Evolutionary conservation across 2,329 filamentous ascomycete species (phyloP).

Genomic region (Hypoxylon sp.): DNA sequence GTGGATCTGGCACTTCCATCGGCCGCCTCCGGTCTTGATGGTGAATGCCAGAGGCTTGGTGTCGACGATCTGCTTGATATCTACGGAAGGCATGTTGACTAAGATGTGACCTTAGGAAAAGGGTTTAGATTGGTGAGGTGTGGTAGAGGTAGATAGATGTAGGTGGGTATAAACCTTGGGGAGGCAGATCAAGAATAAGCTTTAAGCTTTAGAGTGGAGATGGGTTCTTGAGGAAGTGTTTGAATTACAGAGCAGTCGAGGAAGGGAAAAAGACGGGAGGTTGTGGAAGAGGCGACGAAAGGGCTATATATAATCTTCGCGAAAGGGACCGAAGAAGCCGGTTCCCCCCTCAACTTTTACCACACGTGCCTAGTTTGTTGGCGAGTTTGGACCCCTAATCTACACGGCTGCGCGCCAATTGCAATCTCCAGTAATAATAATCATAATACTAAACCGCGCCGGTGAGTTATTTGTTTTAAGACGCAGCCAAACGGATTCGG

Average conservation of each 20-base stretch:
- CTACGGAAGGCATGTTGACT: slow-evolving; percentile 51
- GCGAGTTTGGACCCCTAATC: slow-evolving; percentile 33
- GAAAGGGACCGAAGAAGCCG: slow-evolving; percentile 35
- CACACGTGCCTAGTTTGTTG: slow-evolving; percentile 18
- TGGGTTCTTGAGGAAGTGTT: slow-evolving; percentile 30
- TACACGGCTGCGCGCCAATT: slow-evolving; percentile 10
- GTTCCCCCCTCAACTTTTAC: slow-evolving; percentile 4
- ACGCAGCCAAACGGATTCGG: slow-evolving; percentile 40
- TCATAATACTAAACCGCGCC: slow-evolving; percentile 32
- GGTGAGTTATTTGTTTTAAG: slow-evolving; percentile 43
- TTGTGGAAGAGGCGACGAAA: slow-evolving; percentile 24
- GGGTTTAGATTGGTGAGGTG: background rate
- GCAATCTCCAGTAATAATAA: slow-evolving; percentile 38
- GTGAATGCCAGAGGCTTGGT: slow-evolving; percentile 53
- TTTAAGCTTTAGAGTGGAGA: slow-evolving; percentile 31
- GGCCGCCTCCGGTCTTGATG: slow-evolving; percentile 52
- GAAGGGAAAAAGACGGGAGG: slow-evolving; percentile 4
- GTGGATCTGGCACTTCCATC: slow-evolving; percentile 54
- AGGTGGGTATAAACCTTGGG: background rate
- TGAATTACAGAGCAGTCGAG: slow-evolving; percentile 29
- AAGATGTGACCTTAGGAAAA: slow-evolving; percentile 1
- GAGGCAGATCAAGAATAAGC: slow-evolving; percentile 16
- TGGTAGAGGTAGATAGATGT: slow-evolving; percentile 5
- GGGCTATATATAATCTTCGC: slow-evolving; percentile 39
- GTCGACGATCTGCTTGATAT: slow-evolving; percentile 50